A percentile compares a stretch with the other conserved stretches of the same genome.
Evolutionary conservation across 2,329 filamentous ascomycete genomes (phyloP).

Genomic region (Aspergillus sp.): DNA sequence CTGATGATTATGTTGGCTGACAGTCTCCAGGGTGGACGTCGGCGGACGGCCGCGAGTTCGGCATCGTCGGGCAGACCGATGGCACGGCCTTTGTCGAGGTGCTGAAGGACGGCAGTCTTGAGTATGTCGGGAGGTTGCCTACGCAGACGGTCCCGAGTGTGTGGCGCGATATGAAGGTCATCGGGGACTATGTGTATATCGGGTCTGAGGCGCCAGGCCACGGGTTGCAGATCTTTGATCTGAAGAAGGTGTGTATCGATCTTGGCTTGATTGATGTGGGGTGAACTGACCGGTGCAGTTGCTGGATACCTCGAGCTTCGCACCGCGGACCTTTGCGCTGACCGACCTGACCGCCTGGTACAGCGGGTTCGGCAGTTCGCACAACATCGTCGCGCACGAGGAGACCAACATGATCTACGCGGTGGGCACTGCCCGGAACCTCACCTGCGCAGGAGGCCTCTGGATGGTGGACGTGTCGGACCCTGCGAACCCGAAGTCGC

Average conservation of each 20-base stretch:
- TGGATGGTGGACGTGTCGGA: conserved; percentile 21
- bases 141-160: conserved; percentile 14
- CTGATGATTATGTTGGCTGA: background rate
- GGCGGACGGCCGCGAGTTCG: conserved; percentile 16
- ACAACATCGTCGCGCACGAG: conserved; percentile 18
- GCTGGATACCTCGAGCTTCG: background rate
- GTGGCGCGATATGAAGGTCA: conserved; percentile 19
- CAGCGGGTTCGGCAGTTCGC: conserved; percentile 17
- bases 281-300: background rate
- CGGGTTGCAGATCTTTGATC: conserved; percentile 18
- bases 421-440: conserved; percentile 14
- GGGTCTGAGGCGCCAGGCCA: conserved; percentile 17
- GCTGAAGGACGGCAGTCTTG: conserved; percentile 13
- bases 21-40: conserved; percentile 15
- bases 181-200: conserved; percentile 17
- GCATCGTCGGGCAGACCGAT: conserved; percentile 18
- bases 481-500: conserved; percentile 14
- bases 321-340: conserved; percentile 11
- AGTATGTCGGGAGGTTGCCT: conserved; percentile 16
- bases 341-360: conserved; percentile 18
- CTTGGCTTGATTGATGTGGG: background rate
- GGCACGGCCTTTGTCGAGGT: conserved; percentile 18
- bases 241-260: conserved; percentile 15
- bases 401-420: conserved; percentile 19
- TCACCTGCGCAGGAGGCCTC: conserved; percentile 15